Conservation (phyloP, 208 protist species). For the Borovskyia barvae region DNA sequence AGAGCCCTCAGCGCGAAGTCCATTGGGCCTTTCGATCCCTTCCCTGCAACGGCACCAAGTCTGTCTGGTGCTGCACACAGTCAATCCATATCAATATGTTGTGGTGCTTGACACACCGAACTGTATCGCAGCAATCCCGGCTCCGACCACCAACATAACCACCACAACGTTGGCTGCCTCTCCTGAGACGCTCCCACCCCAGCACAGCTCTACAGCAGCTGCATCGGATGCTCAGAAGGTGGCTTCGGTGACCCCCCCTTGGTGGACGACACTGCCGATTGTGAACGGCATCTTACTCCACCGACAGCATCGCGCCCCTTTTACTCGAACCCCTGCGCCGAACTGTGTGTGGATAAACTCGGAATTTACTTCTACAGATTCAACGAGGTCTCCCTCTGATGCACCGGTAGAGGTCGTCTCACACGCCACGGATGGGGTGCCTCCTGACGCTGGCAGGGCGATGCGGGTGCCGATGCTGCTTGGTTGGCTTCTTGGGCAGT, state of each 20-base stretch:
- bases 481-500: constrained; percentile 54
- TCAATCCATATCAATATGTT: constrained; percentile 1
- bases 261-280: no score
- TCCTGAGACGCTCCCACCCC: no score
- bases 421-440: not conserved
- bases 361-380: no score
- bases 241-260: no score
- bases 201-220: no score
- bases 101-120: constrained; percentile 22
- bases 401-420: not conserved
- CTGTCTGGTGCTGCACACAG: constrained; percentile 4
- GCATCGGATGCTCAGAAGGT: no score
- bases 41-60: constrained; percentile 19
- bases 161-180: no score
- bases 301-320: constrained; percentile 23
- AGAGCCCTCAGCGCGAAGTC: no score
- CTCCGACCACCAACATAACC: no score
- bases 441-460: not conserved
- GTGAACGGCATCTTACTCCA: constrained; percentile 25
- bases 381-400: not conserved
- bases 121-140: not conserved
- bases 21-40: no score
- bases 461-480: constrained; percentile 30
- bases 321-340: not conserved
- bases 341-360: constrained; percentile 46